Percentiles rank a stretch among this genome's conserved stretches.
These are phyloP conservation scores for Fusarium anthophilum DNA, from an alignment of 2,329 filamentous ascomycete species.

Conservation along the genomic window DNA sequence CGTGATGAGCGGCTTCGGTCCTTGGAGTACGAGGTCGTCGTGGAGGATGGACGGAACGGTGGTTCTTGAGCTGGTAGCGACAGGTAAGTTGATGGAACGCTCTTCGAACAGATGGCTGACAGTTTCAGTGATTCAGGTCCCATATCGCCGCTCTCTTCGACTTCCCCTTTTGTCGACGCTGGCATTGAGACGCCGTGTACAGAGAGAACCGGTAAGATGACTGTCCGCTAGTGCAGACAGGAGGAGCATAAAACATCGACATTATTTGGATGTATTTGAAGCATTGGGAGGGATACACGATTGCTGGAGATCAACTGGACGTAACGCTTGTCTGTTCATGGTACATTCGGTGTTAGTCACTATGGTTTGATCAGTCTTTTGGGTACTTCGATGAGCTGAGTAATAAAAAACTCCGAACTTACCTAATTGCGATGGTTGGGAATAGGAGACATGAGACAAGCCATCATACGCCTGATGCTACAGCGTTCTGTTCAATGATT, in stretches of 20 bases:
- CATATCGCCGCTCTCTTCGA: fast-evolving
- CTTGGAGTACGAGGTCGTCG: neutral
- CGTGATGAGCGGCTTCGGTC: neutral
- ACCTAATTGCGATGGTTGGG: fast-evolving
- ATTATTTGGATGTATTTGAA: neutral
- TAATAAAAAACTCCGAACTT: fast-evolving
- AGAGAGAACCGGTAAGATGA: neutral
- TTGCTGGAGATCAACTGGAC: neutral
- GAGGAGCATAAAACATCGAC: fast-evolving
- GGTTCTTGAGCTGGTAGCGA: fast-evolving
- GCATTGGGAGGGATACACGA: neutral
- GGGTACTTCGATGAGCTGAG: fast-evolving
- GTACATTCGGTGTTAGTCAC: neutral
- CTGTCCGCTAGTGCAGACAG: fast-evolving
- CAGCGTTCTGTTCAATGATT: fast-evolving
- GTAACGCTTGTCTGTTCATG: neutral
- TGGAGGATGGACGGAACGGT: fast-evolving
- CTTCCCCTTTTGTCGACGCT: fast-evolving
- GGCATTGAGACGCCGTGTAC: neutral
- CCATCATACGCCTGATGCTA: fast-evolving
- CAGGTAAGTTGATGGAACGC: neutral
- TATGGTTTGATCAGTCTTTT: fast-evolving
- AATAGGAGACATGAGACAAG: neutral
- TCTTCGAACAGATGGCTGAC: neutral
- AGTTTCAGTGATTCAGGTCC: neutral